Conservation (phyloP, 805 yeast species). For the Candida fluviatilis region DNA sequence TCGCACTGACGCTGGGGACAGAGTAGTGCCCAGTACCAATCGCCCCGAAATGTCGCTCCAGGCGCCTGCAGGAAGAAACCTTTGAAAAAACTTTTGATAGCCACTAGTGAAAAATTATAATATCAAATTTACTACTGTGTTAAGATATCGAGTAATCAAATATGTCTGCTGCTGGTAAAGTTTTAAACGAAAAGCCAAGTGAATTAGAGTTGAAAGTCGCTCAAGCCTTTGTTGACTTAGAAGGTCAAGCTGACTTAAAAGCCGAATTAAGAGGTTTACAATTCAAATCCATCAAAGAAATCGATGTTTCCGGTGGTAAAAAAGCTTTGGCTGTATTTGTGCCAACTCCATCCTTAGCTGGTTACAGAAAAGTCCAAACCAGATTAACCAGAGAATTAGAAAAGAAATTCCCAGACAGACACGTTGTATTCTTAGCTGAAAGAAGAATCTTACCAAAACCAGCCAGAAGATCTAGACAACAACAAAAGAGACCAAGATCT, state of each 20-base stretch:
- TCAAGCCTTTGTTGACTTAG: slow-evolving; percentile 96
- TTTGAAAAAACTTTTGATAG: neutral
- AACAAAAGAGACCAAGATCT: slow-evolving; percentile 99
- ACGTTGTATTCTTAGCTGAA: slow-evolving; percentile 98
- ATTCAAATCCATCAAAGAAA: slow-evolving; percentile 97
- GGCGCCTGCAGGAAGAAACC: neutral
- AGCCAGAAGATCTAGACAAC: slow-evolving; percentile 88
- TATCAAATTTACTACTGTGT: neutral
- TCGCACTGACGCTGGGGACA: no score
- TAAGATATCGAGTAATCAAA: slow-evolving; percentile 16
- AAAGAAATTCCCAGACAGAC: slow-evolving; percentile 99
- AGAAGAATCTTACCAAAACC: slow-evolving; percentile 99
- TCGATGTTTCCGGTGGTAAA: slow-evolving; percentile 97
- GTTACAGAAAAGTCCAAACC: slow-evolving; percentile 96
- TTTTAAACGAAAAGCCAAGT: slow-evolving; percentile 91
- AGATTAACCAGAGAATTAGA: slow-evolving; percentile 99
- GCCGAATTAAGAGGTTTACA: slow-evolving; percentile 98
- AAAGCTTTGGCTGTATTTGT: slow-evolving; percentile 97
- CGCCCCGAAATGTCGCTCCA: no score
- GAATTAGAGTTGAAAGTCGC: slow-evolving; percentile 99
- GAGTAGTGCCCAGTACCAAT: no score
- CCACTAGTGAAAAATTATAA: neutral
- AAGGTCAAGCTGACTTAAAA: slow-evolving; percentile 93
- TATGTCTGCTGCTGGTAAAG: slow-evolving; percentile 97
- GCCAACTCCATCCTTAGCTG: slow-evolving; percentile 90